A percentile compares a stretch with the other conserved stretches of the same genome.
Evolutionary conservation across 805 yeast genomes (phyloP).

Genomic region (Soucietia sequanensis): DNA sequence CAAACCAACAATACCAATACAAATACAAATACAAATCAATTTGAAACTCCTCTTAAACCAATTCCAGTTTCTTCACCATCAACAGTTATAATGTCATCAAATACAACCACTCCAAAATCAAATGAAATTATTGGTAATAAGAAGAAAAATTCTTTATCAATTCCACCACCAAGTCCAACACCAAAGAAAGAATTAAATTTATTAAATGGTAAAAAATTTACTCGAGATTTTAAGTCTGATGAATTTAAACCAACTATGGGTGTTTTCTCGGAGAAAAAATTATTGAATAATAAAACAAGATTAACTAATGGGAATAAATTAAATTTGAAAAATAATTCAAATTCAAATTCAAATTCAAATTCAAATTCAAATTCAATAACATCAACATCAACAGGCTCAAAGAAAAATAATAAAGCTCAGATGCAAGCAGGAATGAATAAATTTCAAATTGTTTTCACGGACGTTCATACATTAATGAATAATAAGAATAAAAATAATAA

Average conservation of each 20-base stretch:
- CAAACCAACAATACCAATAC: no score
- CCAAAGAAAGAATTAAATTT: constrained; percentile 27
- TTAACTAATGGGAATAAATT: no score
- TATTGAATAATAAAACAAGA: not conserved
- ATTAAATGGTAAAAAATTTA: not conserved
- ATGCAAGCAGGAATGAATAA: constrained; percentile 43
- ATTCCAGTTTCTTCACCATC: constrained; percentile 38
- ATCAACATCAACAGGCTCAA: not conserved
- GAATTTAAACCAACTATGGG: constrained; percentile 38
- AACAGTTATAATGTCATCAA: constrained; percentile 40
- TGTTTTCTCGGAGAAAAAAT: constrained; percentile 29
- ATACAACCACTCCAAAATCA: constrained; percentile 15
- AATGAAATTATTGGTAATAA: constrained; percentile 7
- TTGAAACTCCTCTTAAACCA: constrained; percentile 36
- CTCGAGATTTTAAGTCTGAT: constrained; percentile 5
- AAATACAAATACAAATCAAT: constrained; percentile 12
- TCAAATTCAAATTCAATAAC: not conserved
- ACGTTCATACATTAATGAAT: constrained; percentile 30
- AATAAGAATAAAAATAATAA: constrained; percentile 11
- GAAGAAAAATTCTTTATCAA: constrained; percentile 5
- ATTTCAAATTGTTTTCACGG: constrained; percentile 47
- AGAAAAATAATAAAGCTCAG: constrained; percentile 18
- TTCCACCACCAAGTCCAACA: constrained; percentile 36
- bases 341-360: not conserved
- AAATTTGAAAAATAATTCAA: not conserved